phyloP scores from a whole-genome alignment of 2,329 filamentous ascomycete species.

The Talaromyces atroroseus region DNA sequence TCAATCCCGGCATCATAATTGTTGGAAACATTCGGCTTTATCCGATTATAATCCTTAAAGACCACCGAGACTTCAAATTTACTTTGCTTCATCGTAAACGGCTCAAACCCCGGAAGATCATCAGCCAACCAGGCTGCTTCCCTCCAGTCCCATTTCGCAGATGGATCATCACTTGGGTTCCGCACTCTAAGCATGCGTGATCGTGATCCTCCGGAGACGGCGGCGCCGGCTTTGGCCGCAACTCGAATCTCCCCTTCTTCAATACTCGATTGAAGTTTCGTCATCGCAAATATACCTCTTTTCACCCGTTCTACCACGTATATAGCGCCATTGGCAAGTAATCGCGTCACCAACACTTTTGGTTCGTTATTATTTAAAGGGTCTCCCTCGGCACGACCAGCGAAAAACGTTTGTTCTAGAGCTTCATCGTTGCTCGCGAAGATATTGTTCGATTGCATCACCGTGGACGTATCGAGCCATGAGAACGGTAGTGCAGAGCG shows the following conservation, averaged over 20 bases:
- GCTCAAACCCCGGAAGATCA: conserved; percentile 18
- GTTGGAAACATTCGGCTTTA: background rate
- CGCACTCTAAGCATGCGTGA: conserved; percentile 1
- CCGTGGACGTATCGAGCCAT: conserved; percentile 33
- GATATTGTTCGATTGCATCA: conserved; percentile 30
- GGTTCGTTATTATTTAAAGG: conserved; percentile 17
- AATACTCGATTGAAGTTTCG: conserved; percentile 28
- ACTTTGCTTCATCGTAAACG: conserved; percentile 21
- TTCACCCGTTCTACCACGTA: conserved; percentile 39
- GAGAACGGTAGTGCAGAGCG: conserved; percentile 34
- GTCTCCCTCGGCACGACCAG: background rate
- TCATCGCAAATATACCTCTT: conserved; percentile 35
- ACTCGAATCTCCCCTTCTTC: conserved; percentile 36
- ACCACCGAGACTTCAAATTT: conserved; percentile 26
- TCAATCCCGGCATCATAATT: background rate
- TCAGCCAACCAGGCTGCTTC: conserved; percentile 30
- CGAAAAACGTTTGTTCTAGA: conserved; percentile 27
- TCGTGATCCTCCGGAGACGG: too few relatives aligned
- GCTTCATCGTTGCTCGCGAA: conserved; percentile 34
- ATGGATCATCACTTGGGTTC: background rate
- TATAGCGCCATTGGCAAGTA: conserved; percentile 25
- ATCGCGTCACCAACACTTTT: conserved; percentile 29
- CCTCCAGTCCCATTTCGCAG: conserved; percentile 27
- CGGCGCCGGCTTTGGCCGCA: conserved; percentile 27
- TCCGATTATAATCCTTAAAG: conserved; percentile 20